Evolutionary conservation across 257 asterid species (phyloP).

Genomic region (Scutellaria galericulata): DNA sequence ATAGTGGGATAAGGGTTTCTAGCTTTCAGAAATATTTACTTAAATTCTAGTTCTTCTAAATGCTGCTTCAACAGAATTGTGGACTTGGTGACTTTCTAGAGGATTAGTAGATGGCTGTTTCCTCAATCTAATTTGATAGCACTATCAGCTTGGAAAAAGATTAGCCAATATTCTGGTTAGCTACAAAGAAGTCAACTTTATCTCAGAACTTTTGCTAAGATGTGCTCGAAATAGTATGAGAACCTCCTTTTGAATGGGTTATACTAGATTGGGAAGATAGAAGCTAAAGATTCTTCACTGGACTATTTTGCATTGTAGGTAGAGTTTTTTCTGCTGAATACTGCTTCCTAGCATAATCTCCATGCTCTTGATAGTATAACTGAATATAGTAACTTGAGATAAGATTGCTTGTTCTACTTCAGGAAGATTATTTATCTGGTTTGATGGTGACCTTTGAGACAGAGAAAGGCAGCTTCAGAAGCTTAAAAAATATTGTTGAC

Average conservation of each 20-base stretch:
- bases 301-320: no score
- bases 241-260: slow-evolving; percentile 13
- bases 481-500: no score
- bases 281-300: background rate
- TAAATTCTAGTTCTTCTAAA: background rate
- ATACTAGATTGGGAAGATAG: background rate
- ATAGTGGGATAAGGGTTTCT: background rate
- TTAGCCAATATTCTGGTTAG: background rate
- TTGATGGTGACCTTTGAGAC: background rate
- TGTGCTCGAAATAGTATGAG: background rate
- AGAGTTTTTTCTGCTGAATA: background rate
- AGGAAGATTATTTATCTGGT: background rate
- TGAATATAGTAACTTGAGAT: background rate
- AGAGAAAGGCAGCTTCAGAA: background rate
- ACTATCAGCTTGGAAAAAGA: background rate
- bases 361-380: background rate
- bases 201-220: background rate
- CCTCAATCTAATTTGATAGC: background rate
- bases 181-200: background rate
- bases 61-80: background rate
- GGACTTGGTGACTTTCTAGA: background rate
- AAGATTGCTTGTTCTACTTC: slow-evolving; percentile 8
- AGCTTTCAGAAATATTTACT: background rate
- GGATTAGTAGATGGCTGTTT: slow-evolving; percentile 1
- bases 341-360: background rate